A percentile compares a stretch with the other conserved stretches of the same genome.
Conservation (phyloP, 345 rosid genomes). For the Hypericum perforatum region DNA sequence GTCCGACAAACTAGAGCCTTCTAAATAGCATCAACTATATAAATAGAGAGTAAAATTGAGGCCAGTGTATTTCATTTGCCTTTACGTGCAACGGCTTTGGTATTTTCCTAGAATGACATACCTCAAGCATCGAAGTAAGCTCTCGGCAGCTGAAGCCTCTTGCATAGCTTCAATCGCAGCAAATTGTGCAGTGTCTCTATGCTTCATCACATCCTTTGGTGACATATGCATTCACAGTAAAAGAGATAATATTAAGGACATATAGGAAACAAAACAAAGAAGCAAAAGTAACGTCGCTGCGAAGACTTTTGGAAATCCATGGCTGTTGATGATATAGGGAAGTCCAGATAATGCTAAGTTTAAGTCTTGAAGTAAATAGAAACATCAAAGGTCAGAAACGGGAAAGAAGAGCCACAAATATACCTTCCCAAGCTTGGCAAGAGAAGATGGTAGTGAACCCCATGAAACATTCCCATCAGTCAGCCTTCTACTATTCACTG, state of each 20-base stretch:
- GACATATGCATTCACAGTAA: not conserved
- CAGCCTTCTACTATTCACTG: constrained; percentile 52
- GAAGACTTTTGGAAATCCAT: no score
- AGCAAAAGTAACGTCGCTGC: not conserved
- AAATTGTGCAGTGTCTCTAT: constrained; percentile 77
- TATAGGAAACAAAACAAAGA: not conserved
- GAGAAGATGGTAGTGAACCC: constrained; percentile 70
- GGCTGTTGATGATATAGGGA: no score
- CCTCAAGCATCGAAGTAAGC: constrained; percentile 86
- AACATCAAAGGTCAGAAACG: no score
- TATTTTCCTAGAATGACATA: constrained; percentile 14
- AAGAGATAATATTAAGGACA: constrained; percentile 5
- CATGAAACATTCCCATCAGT: constrained; percentile 64
- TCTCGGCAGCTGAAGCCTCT: constrained; percentile 93
- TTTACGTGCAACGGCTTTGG: not conserved
- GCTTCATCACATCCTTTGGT: constrained; percentile 76
- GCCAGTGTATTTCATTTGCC: not conserved
- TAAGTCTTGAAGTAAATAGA: no score
- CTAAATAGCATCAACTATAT: no score
- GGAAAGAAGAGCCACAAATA: constrained; percentile 11
- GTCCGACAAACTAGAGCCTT: no score
- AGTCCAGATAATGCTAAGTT: no score
- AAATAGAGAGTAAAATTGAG: not conserved
- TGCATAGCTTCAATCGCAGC: constrained; percentile 86
- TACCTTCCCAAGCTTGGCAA: constrained; percentile 91